A percentile compares a stretch with the other conserved stretches of the same genome.
These are phyloP conservation scores for Cronartium ribicola DNA, from an alignment of 1,284 basidiomycete species.

Conservation along the genomic window DNA sequence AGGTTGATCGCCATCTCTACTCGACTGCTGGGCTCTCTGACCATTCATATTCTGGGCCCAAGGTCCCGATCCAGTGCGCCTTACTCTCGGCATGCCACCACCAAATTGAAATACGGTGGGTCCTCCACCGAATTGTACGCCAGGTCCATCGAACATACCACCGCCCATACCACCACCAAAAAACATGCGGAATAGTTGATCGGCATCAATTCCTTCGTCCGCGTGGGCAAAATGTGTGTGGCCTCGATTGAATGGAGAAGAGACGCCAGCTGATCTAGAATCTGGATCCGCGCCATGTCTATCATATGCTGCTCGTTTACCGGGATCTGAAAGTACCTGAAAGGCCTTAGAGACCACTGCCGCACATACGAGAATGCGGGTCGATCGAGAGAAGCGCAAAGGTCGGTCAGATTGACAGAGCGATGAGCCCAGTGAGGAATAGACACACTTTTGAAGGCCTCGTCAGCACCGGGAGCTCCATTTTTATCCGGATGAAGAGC, in stretches of 20 bases:
- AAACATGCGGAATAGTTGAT: slow-evolving; percentile 98
- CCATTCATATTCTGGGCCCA: background rate
- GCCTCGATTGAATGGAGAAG: slow-evolving; percentile 53
- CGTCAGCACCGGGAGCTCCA: slow-evolving; percentile 93
- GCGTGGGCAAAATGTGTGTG: slow-evolving; percentile 51
- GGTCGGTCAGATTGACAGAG: background rate
- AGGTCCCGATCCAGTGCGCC: background rate
- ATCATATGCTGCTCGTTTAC: slow-evolving; percentile 87
- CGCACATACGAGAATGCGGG: background rate
- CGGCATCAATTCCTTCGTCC: slow-evolving; percentile 83
- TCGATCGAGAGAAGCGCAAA: too few species aligned
- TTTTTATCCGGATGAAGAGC: slow-evolving; percentile 96
- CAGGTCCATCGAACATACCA: slow-evolving; percentile 54
- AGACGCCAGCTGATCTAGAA: slow-evolving; percentile 63
- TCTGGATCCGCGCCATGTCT: slow-evolving; percentile 80
- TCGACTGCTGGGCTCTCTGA: background rate
- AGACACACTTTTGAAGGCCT: slow-evolving; percentile 93
- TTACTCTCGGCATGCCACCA: slow-evolving; percentile 59
- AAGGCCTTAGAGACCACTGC: slow-evolving; percentile 97
- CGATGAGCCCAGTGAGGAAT: slow-evolving; percentile 3
- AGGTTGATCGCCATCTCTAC: slow-evolving; percentile 8
- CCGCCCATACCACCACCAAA: slow-evolving; percentile 69
- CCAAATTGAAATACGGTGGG: slow-evolving; percentile 56
- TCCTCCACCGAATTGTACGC: slow-evolving; percentile 51
- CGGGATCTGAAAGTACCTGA: slow-evolving; percentile 84